Percentiles rank a stretch among this genome's conserved stretches.
Conservation (phyloP, 306 rosid species). For the Castanea crenata region DNA sequence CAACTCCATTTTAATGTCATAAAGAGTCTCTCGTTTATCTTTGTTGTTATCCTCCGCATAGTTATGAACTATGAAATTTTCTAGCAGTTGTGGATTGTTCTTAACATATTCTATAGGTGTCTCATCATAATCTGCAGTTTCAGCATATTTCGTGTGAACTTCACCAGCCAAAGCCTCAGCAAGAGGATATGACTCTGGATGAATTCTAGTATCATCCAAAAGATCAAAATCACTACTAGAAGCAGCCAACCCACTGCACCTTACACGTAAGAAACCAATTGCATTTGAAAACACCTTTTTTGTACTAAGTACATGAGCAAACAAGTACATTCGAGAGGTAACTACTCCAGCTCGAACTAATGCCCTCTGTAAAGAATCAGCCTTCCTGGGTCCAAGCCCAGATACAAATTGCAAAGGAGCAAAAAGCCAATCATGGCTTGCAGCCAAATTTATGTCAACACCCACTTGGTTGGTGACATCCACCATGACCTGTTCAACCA, state of each 20-base stretch:
- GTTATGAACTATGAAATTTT: constrained; percentile 65
- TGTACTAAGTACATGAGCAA: constrained; percentile 68
- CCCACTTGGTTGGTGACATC: constrained; percentile 96
- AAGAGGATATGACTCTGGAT: constrained; percentile 87
- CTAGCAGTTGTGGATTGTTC: constrained; percentile 72
- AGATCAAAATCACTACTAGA: constrained; percentile 88
- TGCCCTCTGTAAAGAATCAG: constrained; percentile 87
- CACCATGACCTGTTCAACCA: constrained; percentile 94
- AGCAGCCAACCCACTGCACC: constrained; percentile 90
- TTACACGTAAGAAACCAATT: constrained; percentile 88
- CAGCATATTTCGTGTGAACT: constrained; percentile 82
- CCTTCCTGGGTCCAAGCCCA: constrained; percentile 99
- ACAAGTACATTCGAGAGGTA: constrained; percentile 79
- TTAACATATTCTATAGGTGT: constrained; percentile 94
- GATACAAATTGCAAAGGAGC: constrained; percentile 87
- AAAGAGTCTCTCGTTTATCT: constrained; percentile 71
- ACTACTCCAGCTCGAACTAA: constrained; percentile 85
- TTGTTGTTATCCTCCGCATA: constrained; percentile 58
- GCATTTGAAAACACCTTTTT: constrained; percentile 94
- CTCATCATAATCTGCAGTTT: constrained; percentile 68
- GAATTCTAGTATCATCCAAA: constrained; percentile 97
- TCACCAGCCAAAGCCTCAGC: constrained; percentile 95
- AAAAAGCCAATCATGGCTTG: constrained; percentile 89
- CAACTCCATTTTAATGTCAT: constrained; percentile 83
- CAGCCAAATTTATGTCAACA: constrained; percentile 84